phyloP scores from a whole-genome alignment of 352 stramenopile genomes.

The Phytophthora chlamydospora region DNA sequence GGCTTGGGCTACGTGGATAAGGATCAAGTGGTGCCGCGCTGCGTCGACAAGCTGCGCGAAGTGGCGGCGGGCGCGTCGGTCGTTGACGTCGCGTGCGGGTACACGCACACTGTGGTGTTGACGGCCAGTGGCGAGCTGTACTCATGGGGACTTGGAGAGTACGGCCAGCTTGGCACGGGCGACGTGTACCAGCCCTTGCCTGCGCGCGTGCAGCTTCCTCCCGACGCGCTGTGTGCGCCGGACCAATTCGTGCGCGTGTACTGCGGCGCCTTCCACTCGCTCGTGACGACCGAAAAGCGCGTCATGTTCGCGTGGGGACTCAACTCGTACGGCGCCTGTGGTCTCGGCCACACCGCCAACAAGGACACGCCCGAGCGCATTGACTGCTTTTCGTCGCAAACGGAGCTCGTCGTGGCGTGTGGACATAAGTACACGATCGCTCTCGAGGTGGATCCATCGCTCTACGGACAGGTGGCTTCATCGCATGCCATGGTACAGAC shows the following conservation, averaged over 20 bases:
- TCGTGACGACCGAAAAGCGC: slow-evolving; percentile 59
- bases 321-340: slow-evolving; percentile 82
- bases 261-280: slow-evolving; percentile 84
- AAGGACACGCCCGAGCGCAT: slow-evolving; percentile 80
- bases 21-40: slow-evolving; percentile 71
- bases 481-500: slow-evolving; percentile 10
- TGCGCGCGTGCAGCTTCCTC: slow-evolving; percentile 59
- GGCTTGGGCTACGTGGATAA: slow-evolving; percentile 83
- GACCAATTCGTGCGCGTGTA: slow-evolving; percentile 65
- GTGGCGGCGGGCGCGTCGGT: slow-evolving; percentile 31
- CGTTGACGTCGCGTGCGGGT: slow-evolving; percentile 81
- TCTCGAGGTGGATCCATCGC: slow-evolving; percentile 50
- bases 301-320: slow-evolving; percentile 84
- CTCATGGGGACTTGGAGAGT: slow-evolving; percentile 91
- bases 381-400: slow-evolving; percentile 68
- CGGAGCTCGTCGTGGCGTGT: slow-evolving; percentile 67
- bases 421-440: slow-evolving; percentile 87
- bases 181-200: slow-evolving; percentile 84
- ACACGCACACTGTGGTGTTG: slow-evolving; percentile 89
- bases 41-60: slow-evolving; percentile 53
- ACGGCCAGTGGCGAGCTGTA: slow-evolving; percentile 81
- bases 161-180: slow-evolving; percentile 89
- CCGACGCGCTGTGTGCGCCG: slow-evolving; percentile 45
- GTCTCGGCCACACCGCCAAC: slow-evolving; percentile 80
- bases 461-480: slow-evolving; percentile 21